Base-by-base conservation (phyloP, 2,329 filamentous ascomycete genomes). In the Fusarium buharicum region DNA sequence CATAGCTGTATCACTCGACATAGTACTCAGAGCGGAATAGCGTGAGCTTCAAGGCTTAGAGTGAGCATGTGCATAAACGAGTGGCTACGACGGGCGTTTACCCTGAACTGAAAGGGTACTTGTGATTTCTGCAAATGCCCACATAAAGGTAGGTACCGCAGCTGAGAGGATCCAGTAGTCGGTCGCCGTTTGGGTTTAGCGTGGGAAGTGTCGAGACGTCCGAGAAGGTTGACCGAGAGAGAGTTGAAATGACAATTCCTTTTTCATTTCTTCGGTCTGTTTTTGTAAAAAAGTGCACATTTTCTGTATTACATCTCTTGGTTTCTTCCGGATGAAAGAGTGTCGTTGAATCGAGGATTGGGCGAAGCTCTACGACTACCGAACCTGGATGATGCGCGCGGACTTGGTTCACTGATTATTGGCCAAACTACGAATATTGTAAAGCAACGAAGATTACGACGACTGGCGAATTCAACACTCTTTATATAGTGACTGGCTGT, bases 171-270 rank as follows among this genome's bases (percentile, higher is more conserved):
- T 22, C 20, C 20, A 22, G 20, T 22, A 56, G 54, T 70, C 68
- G 68, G 68, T 70, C 60, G 55, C 69, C 66, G 18, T 59, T 70
- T 59, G 33, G 68, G 69, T 36, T 63, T 71, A 71, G 69, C 63
- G 69, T 45, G 20, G 14, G 31, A 14, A 18, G 34, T 39, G 40
- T 55, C 45, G 44, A 62, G 46, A 50, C 44, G 50, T 58, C 67
- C 59, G 50, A 70, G 64, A 68, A 67, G 41, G 68, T 70, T 64
- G 67, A 70, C 68, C 68, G 68, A 70, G 67, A 68, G 60, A 39
- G 48, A 54, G 57, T 31, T 16, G 28, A 17, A 43, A 47, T 43
- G 60, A 67, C 46, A 38, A 33, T 17, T 38, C 34, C 54, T 54
- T 11, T 12, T 38, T 38, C 10, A 12, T 33, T 41, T 18, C 11